Evolutionary conservation across 352 stramenopile genomes (phyloP).

Genomic region (Salisapilia sapeloensis): DNA sequence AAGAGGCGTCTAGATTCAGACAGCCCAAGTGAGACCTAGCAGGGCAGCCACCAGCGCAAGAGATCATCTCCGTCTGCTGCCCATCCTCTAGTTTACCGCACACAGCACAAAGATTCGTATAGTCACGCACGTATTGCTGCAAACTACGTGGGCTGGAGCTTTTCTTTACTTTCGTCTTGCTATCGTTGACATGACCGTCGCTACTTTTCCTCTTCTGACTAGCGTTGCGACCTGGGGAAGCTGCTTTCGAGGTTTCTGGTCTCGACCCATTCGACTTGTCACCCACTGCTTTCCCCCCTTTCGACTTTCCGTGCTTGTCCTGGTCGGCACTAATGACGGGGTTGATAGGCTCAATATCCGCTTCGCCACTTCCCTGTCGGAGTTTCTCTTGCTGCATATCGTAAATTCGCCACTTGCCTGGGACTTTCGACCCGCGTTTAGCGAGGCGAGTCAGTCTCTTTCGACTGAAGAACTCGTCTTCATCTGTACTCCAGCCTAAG

Average conservation of each 20-base stretch:
- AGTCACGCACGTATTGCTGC: constrained; percentile 19
- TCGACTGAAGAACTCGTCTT: constrained; percentile 25
- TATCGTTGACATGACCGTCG: constrained; percentile 9
- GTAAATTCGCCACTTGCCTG: constrained; percentile 16
- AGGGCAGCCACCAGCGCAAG: constrained; percentile 86
- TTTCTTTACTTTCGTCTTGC: constrained; percentile 15
- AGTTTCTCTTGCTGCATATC: constrained; percentile 28
- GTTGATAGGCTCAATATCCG: too few species aligned
- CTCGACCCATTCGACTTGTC: too few species aligned
- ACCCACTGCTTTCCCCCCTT: too few species aligned
- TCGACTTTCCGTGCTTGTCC: too few species aligned
- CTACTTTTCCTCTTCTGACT: constrained; percentile 36
- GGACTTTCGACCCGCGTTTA: constrained; percentile 15
- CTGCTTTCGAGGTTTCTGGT: constrained; percentile 42
- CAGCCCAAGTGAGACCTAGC: constrained; percentile 88
- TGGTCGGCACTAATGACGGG: too few species aligned
- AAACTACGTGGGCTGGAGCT: constrained; percentile 2
- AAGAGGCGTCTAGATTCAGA: constrained; percentile 52
- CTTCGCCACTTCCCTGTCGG: constrained; percentile 9
- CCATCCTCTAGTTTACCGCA: constrained; percentile 77
- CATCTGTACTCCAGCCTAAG: constrained; percentile 44
- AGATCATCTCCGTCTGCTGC: constrained; percentile 63
- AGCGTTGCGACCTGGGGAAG: constrained; percentile 40
- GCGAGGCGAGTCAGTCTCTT: constrained; percentile 15
- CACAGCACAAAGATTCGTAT: constrained; percentile 58